A percentile compares a stretch with the other conserved stretches of the same genome.
Conservation (phyloP, 331 rosid species). For the Malus hybrid region DNA sequence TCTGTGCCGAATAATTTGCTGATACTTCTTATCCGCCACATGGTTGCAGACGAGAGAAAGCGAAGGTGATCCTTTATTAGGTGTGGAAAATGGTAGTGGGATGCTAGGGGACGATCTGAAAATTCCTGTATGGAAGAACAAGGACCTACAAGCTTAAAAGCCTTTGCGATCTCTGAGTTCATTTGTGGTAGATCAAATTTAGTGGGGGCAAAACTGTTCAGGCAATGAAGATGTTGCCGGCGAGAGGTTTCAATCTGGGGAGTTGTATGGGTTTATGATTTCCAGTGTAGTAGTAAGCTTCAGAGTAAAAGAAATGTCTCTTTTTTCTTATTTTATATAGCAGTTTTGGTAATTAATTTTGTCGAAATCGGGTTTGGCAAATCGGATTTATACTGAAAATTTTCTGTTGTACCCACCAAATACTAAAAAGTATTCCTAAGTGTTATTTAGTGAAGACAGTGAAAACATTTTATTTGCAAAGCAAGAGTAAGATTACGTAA, state of each 20-base stretch:
- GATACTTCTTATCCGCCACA: not conserved
- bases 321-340: not conserved
- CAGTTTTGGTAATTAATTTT: conserved; percentile 22
- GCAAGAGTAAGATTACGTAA: too few species aligned
- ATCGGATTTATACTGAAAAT: conserved; percentile 9
- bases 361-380: conserved; percentile 9
- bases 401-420: not conserved
- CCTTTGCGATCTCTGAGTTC: not conserved
- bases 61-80: conserved; percentile 66
- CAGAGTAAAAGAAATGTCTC: not conserved
- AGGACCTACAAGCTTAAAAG: conserved; percentile 41
- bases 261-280: not conserved
- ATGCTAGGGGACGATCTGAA: conserved; percentile 33
- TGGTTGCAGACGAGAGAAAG: conserved; percentile 56
- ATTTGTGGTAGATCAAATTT: conserved; percentile 2
- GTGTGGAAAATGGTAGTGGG: conserved; percentile 46
- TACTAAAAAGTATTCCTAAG: too few species aligned
- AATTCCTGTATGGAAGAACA: conserved; percentile 57
- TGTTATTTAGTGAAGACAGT: not conserved
- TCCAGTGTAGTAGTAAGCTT: not conserved
- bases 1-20: not conserved
- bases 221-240: conserved; percentile 52
- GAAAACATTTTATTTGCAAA: too few species aligned
- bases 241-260: conserved; percentile 6
- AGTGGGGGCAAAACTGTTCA: conserved; percentile 10